phyloP scores from a whole-genome alignment of 2,329 filamentous ascomycete genomes.

The Mariannaea sp. region DNA sequence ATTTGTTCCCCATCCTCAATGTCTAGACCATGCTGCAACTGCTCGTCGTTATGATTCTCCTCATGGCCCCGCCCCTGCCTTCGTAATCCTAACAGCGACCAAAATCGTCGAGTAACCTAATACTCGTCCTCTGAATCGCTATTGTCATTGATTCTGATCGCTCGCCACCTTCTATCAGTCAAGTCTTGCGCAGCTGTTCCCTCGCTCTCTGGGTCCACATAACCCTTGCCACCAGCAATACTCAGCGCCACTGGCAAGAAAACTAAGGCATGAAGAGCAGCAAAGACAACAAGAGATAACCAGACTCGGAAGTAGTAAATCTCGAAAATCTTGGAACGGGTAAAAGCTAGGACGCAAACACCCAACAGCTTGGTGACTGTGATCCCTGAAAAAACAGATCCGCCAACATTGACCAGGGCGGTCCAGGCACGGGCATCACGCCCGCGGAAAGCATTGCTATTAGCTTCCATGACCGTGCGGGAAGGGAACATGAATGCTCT shows the following conservation, averaged over 20 bases:
- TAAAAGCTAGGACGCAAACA: constrained; percentile 91
- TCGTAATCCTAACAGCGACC: neutral
- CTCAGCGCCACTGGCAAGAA: constrained; percentile 91
- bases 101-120: constrained; percentile 34
- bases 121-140: constrained; percentile 76
- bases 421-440: constrained; percentile 89
- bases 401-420: constrained; percentile 91
- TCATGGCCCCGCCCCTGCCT: neutral
- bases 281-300: constrained; percentile 89
- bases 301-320: constrained; percentile 99
- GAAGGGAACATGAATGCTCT: constrained; percentile 95
- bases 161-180: constrained; percentile 76
- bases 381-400: constrained; percentile 93
- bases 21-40: neutral
- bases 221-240: constrained; percentile 83
- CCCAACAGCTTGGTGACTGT: constrained; percentile 94
- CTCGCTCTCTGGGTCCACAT: constrained; percentile 84
- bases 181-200: constrained; percentile 90
- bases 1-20: neutral
- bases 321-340: constrained; percentile 97
- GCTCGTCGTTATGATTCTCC: neutral
- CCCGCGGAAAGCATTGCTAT: constrained; percentile 76
- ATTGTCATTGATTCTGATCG: constrained; percentile 73
- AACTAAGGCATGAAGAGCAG: constrained; percentile 83
- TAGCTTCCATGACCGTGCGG: constrained; percentile 75